Evolutionary conservation across 2,329 filamentous ascomycete genomes (phyloP).

Genomic region (Leptographium flavum): DNA sequence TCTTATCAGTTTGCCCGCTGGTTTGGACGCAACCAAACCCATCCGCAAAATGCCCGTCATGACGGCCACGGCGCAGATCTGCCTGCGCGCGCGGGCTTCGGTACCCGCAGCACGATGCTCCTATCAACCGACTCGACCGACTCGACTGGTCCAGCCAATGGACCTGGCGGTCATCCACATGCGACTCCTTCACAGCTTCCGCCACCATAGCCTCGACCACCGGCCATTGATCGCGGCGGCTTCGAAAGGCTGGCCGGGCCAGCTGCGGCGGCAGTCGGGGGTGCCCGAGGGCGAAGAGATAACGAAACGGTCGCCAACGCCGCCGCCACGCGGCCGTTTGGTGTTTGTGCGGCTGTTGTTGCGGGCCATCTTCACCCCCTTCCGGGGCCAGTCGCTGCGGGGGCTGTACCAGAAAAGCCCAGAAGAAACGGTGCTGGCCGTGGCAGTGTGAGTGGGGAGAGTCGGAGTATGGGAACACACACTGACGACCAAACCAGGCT

Average conservation of each 20-base stretch:
- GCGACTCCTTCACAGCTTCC: slow-evolving; percentile 1
- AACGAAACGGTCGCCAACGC: background rate
- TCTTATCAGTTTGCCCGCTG: no score
- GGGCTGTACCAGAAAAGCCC: slow-evolving; percentile 27
- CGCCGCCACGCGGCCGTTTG: slow-evolving; percentile 3
- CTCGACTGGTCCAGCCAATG: no score
- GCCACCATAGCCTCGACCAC: background rate
- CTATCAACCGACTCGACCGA: background rate
- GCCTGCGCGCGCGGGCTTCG: background rate
- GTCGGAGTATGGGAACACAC: background rate
- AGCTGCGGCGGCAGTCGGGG: background rate
- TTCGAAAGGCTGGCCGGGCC: background rate
- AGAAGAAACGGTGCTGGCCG: slow-evolving; percentile 26
- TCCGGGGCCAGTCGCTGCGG: slow-evolving; percentile 23
- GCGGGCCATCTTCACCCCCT: slow-evolving; percentile 20
- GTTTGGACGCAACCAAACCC: no score
- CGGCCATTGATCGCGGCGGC: background rate
- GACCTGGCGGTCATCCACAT: background rate
- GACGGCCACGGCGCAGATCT: background rate
- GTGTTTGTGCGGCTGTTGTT: slow-evolving; percentile 17
- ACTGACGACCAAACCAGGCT: slow-evolving; percentile 17
- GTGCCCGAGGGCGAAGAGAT: background rate
- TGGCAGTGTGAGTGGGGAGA: slow-evolving; percentile 23
- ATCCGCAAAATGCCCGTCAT: no score
- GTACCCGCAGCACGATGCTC: background rate